Evolutionary conservation across 2,329 filamentous ascomycete species (phyloP), one percentile per base, ranked within the genome.

Genomic region (Cytospora mali): DNA sequence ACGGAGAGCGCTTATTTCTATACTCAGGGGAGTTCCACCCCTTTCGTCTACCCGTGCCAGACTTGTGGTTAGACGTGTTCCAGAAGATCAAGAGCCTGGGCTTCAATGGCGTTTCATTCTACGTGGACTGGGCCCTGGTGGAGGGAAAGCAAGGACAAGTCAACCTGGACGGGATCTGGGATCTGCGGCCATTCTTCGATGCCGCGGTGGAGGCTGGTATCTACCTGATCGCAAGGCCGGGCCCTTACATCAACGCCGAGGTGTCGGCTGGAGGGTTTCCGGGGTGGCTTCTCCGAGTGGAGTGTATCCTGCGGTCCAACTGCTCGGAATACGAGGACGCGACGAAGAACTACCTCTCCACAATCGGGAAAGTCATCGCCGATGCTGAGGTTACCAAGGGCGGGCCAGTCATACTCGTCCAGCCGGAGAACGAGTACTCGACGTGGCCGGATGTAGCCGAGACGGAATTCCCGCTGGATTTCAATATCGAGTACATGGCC

Each of bases 81-180:
- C 87, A 92, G 69, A 92, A 92, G 75, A 83, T 92, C 74, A 91
- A 89, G 73, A 84, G 88, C 2, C 74, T 90, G 0, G 89, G 89
- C 0, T 91, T 89, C 75, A 90, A 88, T 66, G 82, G 83, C 31
- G 86, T 91, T 2, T 90, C 87, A 0, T 90, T 91, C 72, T 92
- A 92, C 70, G 79, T 85, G 10, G 81, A 91, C 68, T 92, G 88
- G 89, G 87, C 86, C 16, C 74, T 91, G 11, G 73, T 90, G 1
- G 89, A 92, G 72, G 88, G 88, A 48, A 85, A 87, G 63, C 85
- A 80, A 1, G 89, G 88, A 1, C 76, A 84, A 4, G 90, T 89
- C 71, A 78, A 77, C 13, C 87, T 85, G 2, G 84, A 90, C 14
- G 89, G 88, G 0, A 80, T 90, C 31, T 90, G 91, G 68, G 84